A percentile compares a stretch with the other conserved stretches of the same genome.
These are phyloP conservation scores for Mortierella sp. DNA, from an alignment of 371 early-diverging fungal species.

Conservation along the genomic window DNA sequence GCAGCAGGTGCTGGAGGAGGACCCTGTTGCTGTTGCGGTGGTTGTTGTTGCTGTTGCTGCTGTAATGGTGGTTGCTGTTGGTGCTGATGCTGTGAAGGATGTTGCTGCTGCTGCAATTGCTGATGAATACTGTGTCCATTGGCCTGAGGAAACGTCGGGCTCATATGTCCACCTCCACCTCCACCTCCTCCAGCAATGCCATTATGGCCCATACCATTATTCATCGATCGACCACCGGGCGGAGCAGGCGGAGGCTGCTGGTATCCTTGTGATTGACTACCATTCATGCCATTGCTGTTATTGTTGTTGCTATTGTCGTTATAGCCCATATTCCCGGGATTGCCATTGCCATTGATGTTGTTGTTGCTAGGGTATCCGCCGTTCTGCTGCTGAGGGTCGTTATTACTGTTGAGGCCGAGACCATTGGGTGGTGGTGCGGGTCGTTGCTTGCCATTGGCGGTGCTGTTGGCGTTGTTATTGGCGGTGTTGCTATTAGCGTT, in stretches of 20 bases:
- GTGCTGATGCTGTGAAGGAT: slow-evolving; percentile 5
- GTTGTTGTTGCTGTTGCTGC: slow-evolving; percentile 1
- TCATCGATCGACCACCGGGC: slow-evolving; percentile 19
- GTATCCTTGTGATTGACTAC: slow-evolving; percentile 19
- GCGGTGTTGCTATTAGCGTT: slow-evolving; percentile 12
- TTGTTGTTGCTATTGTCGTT: slow-evolving; percentile 16
- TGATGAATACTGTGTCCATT: slow-evolving; percentile 11
- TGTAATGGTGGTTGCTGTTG: background rate
- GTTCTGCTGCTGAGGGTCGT: background rate
- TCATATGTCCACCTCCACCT: slow-evolving; percentile 6
- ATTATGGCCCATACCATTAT: slow-evolving; percentile 6
- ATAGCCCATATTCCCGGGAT: background rate
- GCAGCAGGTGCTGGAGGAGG: background rate
- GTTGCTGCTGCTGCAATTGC: background rate
- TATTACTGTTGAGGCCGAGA: slow-evolving; percentile 33
- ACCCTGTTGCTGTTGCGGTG: slow-evolving; percentile 10
- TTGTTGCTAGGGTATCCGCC: slow-evolving; percentile 19
- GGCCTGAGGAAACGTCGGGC: slow-evolving; percentile 13
- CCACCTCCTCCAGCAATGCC: background rate
- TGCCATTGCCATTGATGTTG: slow-evolving; percentile 16
- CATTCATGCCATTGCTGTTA: slow-evolving; percentile 5
- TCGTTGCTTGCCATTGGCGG: slow-evolving; percentile 24
- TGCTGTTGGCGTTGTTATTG: slow-evolving; percentile 7
- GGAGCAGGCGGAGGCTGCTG: slow-evolving; percentile 36
- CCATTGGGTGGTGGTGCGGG: slow-evolving; percentile 51